A percentile compares a stretch with the other conserved stretches of the same genome.
These are phyloP conservation scores for Didymella exigua DNA, from an alignment of 2,329 filamentous ascomycete genomes.

Conservation along the genomic window DNA sequence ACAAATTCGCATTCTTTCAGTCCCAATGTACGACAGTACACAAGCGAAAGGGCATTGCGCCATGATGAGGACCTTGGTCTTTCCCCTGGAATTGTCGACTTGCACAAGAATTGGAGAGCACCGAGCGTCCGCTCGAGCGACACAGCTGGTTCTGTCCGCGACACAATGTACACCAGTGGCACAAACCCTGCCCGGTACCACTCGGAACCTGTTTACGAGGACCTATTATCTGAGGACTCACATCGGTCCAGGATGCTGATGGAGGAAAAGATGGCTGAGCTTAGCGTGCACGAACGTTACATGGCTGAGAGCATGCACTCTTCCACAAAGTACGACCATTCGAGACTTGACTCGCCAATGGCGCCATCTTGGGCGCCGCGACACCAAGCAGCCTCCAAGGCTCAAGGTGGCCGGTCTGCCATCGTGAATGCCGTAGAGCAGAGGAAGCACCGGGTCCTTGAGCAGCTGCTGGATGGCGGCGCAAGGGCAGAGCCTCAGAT, in stretches of 20 bases:
- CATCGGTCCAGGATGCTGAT: slow-evolving; percentile 26
- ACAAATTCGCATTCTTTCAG: slow-evolving; percentile 21
- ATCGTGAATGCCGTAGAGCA: slow-evolving; percentile 63
- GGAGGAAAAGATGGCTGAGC: slow-evolving; percentile 34
- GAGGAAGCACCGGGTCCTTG: slow-evolving; percentile 65
- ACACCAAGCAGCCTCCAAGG: slow-evolving; percentile 32
- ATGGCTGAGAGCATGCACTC: slow-evolving; percentile 27
- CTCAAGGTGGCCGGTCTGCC: slow-evolving; percentile 42
- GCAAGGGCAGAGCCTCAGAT: slow-evolving; percentile 35
- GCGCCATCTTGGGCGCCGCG: slow-evolving; percentile 28
- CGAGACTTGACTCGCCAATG: slow-evolving; percentile 24
- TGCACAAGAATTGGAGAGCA: slow-evolving; percentile 37
- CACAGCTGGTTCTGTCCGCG: slow-evolving; percentile 30
- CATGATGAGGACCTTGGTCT: slow-evolving; percentile 24
- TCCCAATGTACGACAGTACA: slow-evolving; percentile 17
- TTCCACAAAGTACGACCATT: slow-evolving; percentile 16
- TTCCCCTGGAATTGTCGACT: slow-evolving; percentile 29
- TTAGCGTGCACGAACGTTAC: slow-evolving; percentile 33
- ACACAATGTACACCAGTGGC: slow-evolving; percentile 34
- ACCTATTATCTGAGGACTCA: slow-evolving; percentile 30
- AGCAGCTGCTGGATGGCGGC: slow-evolving; percentile 43
- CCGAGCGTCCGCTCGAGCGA: slow-evolving; percentile 36
- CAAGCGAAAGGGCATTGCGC: slow-evolving; percentile 22
- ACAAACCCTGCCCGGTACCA: slow-evolving; percentile 24
- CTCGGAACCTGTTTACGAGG: slow-evolving; percentile 32